Base-by-base conservation (phyloP, 2,329 filamentous ascomycete species). In the Cladosporium sp. region DNA sequence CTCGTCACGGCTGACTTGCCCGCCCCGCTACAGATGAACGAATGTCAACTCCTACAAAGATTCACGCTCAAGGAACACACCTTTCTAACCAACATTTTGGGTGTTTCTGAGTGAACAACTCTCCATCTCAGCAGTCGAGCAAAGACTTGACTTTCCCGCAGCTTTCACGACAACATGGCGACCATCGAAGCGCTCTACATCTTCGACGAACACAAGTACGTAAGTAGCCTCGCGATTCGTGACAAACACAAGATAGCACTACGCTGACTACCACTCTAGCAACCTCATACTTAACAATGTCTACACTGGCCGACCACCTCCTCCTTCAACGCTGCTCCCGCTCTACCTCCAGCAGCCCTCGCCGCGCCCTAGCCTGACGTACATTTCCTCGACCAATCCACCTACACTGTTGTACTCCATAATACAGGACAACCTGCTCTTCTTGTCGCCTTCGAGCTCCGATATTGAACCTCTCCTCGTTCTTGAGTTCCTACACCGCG, bases 171-270 rank as follows among this genome's bases (percentile, higher is more conserved):
- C 36, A 59, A 61, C 65, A 84, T 84, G 82, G 80, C 92, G 81
- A 88, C 91, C 76, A 91, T 99, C 76, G 94, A 98, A 84, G 95
- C 94, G 77, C 85, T 99, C 75, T 94, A 98, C 83, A 93, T 99
- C 77, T 97, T 91, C 79, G 93, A 98, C 86, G 93, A 97, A 83
- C 88, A 93, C 81, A 92, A 93, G 93, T 96, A 82, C 75, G 85
- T 76, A 74, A 74, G 74, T 76, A 71, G 56, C 64, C 54, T 64
- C 62, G 34, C 54, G 43, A 51, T 51, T 30, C 26, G 21, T 65
- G 8, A 69, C 67, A 46, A 46, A 57, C 51, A 54, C 53, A 28
- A 65, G 65, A 64, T 26, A 68, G 67, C 56, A 65, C 1, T 63
- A 46, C 28, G 4, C 53, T 58, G 39, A 51, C 64, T n/a, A 1